These are phyloP conservation scores for Melaleuca quinquenervia DNA, from an alignment of 345 rosid genomes.

Conservation along the genomic window DNA sequence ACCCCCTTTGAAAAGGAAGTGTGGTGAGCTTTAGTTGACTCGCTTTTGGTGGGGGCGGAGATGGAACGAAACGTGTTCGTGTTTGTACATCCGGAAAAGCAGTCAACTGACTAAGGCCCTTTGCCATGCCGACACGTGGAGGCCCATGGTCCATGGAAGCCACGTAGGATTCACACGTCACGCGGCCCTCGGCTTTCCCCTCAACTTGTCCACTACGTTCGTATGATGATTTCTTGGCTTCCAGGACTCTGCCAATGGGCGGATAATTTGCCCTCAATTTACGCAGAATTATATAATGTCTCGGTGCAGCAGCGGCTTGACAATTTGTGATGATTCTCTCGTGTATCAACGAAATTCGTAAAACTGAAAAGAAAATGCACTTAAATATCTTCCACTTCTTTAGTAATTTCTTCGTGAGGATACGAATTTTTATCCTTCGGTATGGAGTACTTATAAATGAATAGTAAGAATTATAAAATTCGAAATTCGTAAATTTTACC, in stretches of 20 bases:
- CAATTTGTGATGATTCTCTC: too few species aligned
- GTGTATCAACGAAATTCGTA: too few species aligned
- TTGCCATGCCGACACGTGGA: not conserved
- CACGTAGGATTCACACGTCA: not conserved
- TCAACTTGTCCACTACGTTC: too few species aligned
- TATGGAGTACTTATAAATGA: not conserved
- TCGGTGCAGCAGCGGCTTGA: too few species aligned
- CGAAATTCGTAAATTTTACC: not conserved
- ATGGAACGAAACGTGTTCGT: too few species aligned
- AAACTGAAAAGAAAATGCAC: too few species aligned
- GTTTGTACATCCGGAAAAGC: not conserved
- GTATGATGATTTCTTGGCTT: too few species aligned
- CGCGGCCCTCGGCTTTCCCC: not conserved
- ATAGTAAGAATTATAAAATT: not conserved
- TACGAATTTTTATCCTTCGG: not conserved
- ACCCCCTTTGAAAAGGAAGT: not conserved
- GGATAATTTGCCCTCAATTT: too few species aligned
- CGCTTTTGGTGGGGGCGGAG: too few species aligned
- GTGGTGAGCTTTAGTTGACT: not conserved
- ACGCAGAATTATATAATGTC: too few species aligned
- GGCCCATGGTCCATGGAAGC: not conserved
- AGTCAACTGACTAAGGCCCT: not conserved
- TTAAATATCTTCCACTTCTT: not conserved
- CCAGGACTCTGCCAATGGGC: too few species aligned
- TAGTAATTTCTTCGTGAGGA: too few species aligned